Evolutionary conservation across 2,329 filamentous ascomycete genomes (phyloP).

Genomic region (Apiospora phragmitis): DNA sequence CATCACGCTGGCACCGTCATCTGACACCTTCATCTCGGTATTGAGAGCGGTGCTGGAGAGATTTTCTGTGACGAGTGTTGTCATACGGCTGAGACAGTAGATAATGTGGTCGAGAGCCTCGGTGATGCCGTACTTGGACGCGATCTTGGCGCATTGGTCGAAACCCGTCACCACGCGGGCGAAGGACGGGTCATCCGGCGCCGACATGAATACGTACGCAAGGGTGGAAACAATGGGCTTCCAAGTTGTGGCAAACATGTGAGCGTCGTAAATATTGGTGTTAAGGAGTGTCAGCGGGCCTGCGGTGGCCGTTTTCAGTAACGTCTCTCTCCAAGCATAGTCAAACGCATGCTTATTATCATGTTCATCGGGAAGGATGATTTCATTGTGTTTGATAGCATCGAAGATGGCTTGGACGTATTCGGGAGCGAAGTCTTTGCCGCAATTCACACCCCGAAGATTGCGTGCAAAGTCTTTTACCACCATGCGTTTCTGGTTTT

Average conservation of each 20-base stretch:
- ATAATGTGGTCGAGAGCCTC: conserved; percentile 93
- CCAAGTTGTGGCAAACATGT: conserved; percentile 98
- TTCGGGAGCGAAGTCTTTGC: conserved; percentile 78
- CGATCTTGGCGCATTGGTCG: conserved; percentile 92
- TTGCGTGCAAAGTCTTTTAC: conserved; percentile 82
- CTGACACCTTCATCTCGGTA: conserved; percentile 89
- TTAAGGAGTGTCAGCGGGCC: conserved; percentile 76
- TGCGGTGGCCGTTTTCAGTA: conserved; percentile 79
- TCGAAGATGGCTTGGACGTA: conserved; percentile 87
- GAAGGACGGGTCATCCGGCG: conserved; percentile 94
- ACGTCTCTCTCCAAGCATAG: conserved; percentile 93
- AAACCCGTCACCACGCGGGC: conserved; percentile 92
- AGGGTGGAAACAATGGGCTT: conserved; percentile 90
- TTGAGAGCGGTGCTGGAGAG: conserved; percentile 85
- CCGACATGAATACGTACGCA: conserved; percentile 98
- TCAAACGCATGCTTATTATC: conserved; percentile 96
- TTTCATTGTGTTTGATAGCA: conserved; percentile 89
- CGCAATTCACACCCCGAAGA: conserved; percentile 84
- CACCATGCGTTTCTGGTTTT: conserved; percentile 77
- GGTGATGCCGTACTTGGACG: conserved; percentile 76
- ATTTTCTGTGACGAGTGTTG: conserved; percentile 74
- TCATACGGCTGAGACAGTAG: conserved; percentile 86
- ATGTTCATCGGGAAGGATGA: conserved; percentile 95
- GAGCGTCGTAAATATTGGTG: conserved; percentile 93
- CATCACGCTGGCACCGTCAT: conserved; percentile 81